These are phyloP conservation scores for Pseudomassariella vexata DNA, from an alignment of 2,329 filamentous ascomycete species.

Conservation along the genomic window DNA sequence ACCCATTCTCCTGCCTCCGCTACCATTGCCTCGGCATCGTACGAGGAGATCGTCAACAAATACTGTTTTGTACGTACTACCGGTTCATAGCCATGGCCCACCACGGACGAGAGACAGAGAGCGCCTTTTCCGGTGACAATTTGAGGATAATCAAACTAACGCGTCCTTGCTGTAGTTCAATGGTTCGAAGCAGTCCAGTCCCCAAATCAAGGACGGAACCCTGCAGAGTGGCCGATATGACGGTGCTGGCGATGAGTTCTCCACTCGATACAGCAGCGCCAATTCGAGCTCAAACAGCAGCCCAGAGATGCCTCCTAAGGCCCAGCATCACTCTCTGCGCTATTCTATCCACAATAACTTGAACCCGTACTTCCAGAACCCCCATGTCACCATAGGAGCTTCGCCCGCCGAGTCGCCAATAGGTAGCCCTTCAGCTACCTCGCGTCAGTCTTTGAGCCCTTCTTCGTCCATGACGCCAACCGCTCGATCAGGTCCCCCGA, in stretches of 20 bases:
- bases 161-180: conserved; percentile 41
- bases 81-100: conserved; percentile 8
- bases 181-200: conserved; percentile 52
- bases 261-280: conserved; percentile 26
- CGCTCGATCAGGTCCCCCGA: conserved; percentile 36
- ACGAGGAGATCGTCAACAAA: conserved; percentile 96
- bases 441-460: conserved; percentile 24
- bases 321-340: conserved; percentile 31
- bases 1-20: conserved; percentile 44
- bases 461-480: conserved; percentile 26
- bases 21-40: conserved; percentile 76
- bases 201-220: conserved; percentile 43
- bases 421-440: conserved; percentile 14
- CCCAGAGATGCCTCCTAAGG: conserved; percentile 27
- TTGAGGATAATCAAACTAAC: conserved; percentile 15
- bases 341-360: conserved; percentile 33
- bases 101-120: conserved; percentile 2
- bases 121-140: background rate
- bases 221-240: conserved; percentile 37
- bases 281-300: conserved; percentile 31
- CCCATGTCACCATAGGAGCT: conserved; percentile 21
- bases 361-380: conserved; percentile 29
- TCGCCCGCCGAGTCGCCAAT: conserved; percentile 29
- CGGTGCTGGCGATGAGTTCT: conserved; percentile 30
- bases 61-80: conserved; percentile 97